Percentiles rank a stretch among this genome's conserved stretches.
phyloP scores from a whole-genome alignment of 257 asterid species.

The Linaria vulgaris region DNA sequence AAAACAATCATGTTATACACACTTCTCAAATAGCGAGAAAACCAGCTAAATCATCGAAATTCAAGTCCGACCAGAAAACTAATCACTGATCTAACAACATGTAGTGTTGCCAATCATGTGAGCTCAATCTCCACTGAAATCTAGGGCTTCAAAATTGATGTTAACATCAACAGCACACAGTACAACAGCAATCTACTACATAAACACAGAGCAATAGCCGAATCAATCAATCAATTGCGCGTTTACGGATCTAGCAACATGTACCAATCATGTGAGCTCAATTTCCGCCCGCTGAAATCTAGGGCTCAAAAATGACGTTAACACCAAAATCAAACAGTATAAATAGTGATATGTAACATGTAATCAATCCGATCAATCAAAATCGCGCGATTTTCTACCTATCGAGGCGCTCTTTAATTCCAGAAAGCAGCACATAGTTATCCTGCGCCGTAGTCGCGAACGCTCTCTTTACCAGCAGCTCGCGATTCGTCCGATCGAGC shows the following conservation, averaged over 20 bases:
- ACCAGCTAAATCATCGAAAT: background rate
- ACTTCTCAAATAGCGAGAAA: background rate
- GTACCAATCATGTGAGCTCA: too few relatives aligned
- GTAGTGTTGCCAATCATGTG: too few relatives aligned
- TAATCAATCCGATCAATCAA: background rate
- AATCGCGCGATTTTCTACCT: slow-evolving; percentile 37
- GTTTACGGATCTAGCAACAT: too few relatives aligned
- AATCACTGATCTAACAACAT: too few relatives aligned
- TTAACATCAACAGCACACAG: background rate
- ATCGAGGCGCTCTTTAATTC: slow-evolving; percentile 74
- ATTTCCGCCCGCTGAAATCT: too few relatives aligned
- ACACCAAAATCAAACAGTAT: too few relatives aligned
- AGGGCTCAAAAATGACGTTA: too few relatives aligned
- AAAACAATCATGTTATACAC: background rate
- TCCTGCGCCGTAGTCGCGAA: slow-evolving; percentile 80
- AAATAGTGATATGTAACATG: background rate
- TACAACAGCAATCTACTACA: background rate
- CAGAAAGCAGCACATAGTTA: slow-evolving; percentile 63
- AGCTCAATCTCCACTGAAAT: background rate
- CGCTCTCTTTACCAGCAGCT: slow-evolving; percentile 67
- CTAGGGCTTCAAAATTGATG: background rate
- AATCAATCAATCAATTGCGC: too few relatives aligned
- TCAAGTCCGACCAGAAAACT: background rate
- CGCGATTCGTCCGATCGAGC: slow-evolving; percentile 59
- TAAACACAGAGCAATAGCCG: background rate